A percentile compares a stretch with the other conserved stretches of the same genome.
phyloP scores from a whole-genome alignment of 345 rosid species.

The Cardamine chenopodiifolia region DNA sequence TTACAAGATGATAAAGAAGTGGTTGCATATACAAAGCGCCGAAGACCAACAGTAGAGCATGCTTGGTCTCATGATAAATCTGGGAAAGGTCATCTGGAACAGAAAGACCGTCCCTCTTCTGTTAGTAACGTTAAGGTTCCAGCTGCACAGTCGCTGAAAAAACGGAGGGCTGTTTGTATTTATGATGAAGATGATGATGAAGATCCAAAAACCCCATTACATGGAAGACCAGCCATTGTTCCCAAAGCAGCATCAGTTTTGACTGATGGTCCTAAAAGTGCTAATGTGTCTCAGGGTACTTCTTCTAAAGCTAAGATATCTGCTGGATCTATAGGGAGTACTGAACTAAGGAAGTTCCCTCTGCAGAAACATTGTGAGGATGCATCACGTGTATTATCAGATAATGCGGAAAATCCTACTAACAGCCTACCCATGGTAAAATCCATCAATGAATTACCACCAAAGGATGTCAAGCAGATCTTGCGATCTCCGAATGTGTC shows the following conservation, averaged over 20 bases:
- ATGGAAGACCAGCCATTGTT: conserved; percentile 55
- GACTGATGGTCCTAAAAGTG: conserved; percentile 45
- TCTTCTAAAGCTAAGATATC: conserved; percentile 42
- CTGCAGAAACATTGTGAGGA: conserved; percentile 46
- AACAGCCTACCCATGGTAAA: conserved; percentile 46
- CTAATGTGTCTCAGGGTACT: conserved; percentile 34
- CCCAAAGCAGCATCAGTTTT: conserved; percentile 42
- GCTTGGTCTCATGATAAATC: conserved; percentile 50
- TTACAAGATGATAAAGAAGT: conserved; percentile 64
- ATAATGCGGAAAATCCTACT: conserved; percentile 44
- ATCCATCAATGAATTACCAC: conserved; percentile 48
- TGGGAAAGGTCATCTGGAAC: conserved; percentile 50
- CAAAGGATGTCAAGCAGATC: conserved; percentile 51
- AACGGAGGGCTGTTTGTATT: conserved; percentile 85
- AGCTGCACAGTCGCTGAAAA: conserved; percentile 54
- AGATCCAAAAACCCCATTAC: conserved; percentile 86
- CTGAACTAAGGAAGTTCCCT: conserved; percentile 44
- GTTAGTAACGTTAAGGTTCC: conserved; percentile 39
- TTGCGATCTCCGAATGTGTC: conserved; percentile 60
- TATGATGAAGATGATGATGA: conserved; percentile 74
- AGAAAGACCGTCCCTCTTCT: conserved; percentile 48
- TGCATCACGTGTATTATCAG: conserved; percentile 41
- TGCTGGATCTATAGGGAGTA: conserved; percentile 48
- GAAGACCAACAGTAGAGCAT: conserved; percentile 58
- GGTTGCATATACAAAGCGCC: conserved; percentile 66